phyloP scores from a whole-genome alignment of 768 basidiomycete species.

The Nidularia pulvinata region DNA sequence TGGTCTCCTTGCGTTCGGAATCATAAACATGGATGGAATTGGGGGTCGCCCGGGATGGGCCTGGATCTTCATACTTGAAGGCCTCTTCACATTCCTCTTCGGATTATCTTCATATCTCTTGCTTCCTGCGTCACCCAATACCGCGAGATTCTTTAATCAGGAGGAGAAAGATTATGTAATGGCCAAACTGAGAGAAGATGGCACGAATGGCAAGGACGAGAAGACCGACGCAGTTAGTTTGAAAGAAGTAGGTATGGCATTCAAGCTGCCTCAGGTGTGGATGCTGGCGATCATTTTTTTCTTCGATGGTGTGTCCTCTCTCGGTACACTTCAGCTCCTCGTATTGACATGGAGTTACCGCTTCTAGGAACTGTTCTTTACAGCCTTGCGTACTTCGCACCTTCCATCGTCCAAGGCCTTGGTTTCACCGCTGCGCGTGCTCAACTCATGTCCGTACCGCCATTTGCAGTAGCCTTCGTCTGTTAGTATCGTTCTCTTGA shows the following conservation, averaged over 20 bases:
- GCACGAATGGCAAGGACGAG: conserved; percentile 20
- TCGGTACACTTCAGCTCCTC: not conserved
- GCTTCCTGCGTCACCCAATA: conserved; percentile 40
- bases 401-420: conserved; percentile 66
- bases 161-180: conserved; percentile 49
- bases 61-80: conserved; percentile 72
- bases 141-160: conserved; percentile 47
- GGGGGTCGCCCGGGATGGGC: conserved; percentile 59
- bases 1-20: conserved; percentile 66
- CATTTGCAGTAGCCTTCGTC: conserved; percentile 49
- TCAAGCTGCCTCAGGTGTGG: conserved; percentile 54
- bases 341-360: not conserved
- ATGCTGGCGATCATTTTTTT: conserved; percentile 51
- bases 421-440: conserved; percentile 53
- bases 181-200: conserved; percentile 22
- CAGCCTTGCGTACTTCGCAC: conserved; percentile 59
- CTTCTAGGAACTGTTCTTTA: conserved; percentile 40
- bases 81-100: conserved; percentile 60
- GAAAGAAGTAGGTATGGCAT: conserved; percentile 49
- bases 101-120: conserved; percentile 51
- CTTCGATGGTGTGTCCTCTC: conserved; percentile 39
- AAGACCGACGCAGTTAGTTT: conserved; percentile 49
- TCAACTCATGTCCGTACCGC: conserved; percentile 57
- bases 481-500: conserved; percentile 25
- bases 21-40: conserved; percentile 62